These are phyloP conservation scores for Tylopilus intermedius DNA, from an alignment of 768 basidiomycete species.

Conservation along the genomic window DNA sequence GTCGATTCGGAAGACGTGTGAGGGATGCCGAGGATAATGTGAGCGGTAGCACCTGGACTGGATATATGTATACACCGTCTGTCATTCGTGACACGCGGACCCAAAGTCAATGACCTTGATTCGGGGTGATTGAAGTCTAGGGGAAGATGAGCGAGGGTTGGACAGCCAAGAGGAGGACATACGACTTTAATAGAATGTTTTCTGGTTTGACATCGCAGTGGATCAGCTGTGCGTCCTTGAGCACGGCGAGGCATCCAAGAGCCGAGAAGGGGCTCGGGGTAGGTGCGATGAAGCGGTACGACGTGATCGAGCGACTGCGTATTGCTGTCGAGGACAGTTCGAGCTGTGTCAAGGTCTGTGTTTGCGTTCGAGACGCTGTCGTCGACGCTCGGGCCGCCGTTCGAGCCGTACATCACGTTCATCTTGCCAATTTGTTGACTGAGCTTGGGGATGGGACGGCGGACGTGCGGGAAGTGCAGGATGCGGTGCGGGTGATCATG, in stretches of 20 bases:
- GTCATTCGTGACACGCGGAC: constrained; percentile 96
- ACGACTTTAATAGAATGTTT: constrained; percentile 97
- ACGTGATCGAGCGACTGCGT: constrained; percentile 68
- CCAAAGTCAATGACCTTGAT: constrained; percentile 99
- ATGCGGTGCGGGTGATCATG: constrained; percentile 93
- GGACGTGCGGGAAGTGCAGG: constrained; percentile 90
- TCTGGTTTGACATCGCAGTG: constrained; percentile 99
- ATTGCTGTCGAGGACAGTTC: constrained; percentile 79
- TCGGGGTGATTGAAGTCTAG: constrained; percentile 89
- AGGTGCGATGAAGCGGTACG: constrained; percentile 76
- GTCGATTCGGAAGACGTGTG: constrained; percentile 89
- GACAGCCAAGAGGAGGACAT: not conserved
- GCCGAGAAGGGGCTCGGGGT: constrained; percentile 89
- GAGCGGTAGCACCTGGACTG: constrained; percentile 98
- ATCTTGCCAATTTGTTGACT: constrained; percentile 74
- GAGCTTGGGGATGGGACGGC: constrained; percentile 81
- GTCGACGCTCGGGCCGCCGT: constrained; percentile 77
- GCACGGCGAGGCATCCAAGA: constrained; percentile 87
- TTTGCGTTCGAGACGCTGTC: constrained; percentile 94
- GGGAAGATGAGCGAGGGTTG: not conserved
- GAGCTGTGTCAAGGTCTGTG: constrained; percentile 91
- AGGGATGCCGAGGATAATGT: constrained; percentile 89
- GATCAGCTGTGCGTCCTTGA: constrained; percentile 94
- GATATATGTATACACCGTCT: constrained; percentile 99
- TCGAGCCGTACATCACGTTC: constrained; percentile 88